These are phyloP conservation scores for Rhodomyrtus psidioides DNA, from an alignment of 441 rosid genomes.

Conservation along the genomic window DNA sequence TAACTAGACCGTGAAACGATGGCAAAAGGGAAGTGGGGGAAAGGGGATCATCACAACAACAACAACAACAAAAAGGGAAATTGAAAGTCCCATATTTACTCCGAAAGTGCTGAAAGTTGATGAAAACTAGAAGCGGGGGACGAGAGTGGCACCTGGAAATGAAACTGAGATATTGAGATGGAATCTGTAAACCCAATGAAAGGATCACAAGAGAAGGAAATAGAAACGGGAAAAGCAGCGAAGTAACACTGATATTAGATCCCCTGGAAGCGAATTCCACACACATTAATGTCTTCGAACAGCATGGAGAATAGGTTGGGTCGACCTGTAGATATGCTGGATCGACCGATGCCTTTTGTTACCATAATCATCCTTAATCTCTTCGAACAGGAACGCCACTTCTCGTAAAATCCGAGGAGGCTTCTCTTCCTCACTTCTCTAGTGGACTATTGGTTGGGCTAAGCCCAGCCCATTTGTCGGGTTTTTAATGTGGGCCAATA, in stretches of 20 bases:
- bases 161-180: not conserved
- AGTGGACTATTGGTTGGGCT: not conserved
- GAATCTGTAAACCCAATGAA: not conserved
- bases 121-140: not conserved
- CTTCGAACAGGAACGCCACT: not conserved
- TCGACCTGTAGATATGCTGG: not conserved
- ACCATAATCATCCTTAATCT: no score
- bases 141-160: not conserved
- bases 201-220: not conserved
- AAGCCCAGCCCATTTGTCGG: not conserved
- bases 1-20: no score
- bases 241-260: not conserved
- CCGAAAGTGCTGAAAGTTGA: not conserved
- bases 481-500: not conserved
- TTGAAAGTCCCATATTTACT: not conserved
- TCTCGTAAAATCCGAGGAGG: not conserved
- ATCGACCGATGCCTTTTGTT: not conserved
- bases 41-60: no score
- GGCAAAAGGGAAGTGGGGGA: no score
- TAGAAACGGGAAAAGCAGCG: not conserved
- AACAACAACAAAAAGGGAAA: not conserved
- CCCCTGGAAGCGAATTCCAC: not conserved
- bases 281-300: no score
- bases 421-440: not conserved
- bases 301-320: not conserved